Evolutionary conservation across 1,284 basidiomycete species (phyloP).

Genomic region (Mycosarcoma mackinlayi): DNA sequence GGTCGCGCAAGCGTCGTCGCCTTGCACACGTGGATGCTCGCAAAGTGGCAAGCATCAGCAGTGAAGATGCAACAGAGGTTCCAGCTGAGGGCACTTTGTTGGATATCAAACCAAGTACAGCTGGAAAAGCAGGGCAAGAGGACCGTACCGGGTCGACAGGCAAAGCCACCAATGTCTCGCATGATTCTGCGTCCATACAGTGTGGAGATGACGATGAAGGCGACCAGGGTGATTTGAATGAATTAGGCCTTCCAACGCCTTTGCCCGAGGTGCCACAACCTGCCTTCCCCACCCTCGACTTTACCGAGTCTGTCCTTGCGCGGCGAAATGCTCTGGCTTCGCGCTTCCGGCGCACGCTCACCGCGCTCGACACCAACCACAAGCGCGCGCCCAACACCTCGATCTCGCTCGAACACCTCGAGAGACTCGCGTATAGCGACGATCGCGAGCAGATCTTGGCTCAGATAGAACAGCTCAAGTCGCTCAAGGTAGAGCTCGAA

Average conservation of each 20-base stretch:
- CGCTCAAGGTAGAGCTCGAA: constrained; percentile 53
- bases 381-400: constrained; percentile 43
- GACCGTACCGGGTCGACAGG: background rate
- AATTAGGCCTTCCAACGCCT: constrained; percentile 30
- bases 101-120: too few relatives aligned
- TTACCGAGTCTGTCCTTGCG: constrained; percentile 42
- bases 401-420: constrained; percentile 53
- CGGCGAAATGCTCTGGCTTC: constrained; percentile 33
- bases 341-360: constrained; percentile 42
- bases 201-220: background rate
- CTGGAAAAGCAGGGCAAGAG: too few relatives aligned
- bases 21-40: constrained; percentile 7
- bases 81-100: too few relatives aligned
- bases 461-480: constrained; percentile 50
- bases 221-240: constrained; percentile 15
- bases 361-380: constrained; percentile 37
- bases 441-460: constrained; percentile 49
- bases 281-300: constrained; percentile 42
- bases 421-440: constrained; percentile 58
- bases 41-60: background rate
- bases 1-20: constrained; percentile 38
- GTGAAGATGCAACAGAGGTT: background rate
- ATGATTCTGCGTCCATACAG: background rate
- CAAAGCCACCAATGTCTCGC: too few relatives aligned
- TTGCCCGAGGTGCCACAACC: constrained; percentile 35